Percentiles rank a stretch among this genome's conserved stretches.
phyloP scores from a whole-genome alignment of 2,329 filamentous ascomycete genomes.

The Beauveria sp. region DNA sequence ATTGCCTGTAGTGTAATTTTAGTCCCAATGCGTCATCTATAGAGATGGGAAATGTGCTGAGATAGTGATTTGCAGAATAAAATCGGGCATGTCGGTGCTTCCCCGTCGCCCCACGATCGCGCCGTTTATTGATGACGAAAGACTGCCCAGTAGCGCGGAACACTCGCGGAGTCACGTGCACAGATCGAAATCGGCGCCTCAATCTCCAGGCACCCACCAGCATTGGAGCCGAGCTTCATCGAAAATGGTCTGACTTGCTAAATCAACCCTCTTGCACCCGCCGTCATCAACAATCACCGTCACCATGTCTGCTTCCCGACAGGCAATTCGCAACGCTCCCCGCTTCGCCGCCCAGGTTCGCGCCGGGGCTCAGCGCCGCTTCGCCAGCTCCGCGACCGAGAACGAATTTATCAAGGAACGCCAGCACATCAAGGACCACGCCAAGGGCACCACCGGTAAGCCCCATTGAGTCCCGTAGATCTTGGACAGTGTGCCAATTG shows the following conservation, averaged over 20 bases:
- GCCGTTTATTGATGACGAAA: neutral
- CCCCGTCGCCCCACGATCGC: constrained; percentile 8
- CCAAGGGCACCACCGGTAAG: constrained; percentile 74
- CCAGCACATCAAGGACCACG: constrained; percentile 83
- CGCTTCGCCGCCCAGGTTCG: constrained; percentile 55
- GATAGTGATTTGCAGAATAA: neutral
- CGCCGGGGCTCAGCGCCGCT: constrained; percentile 58
- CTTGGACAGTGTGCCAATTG: constrained; percentile 15
- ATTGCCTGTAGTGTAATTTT: neutral
- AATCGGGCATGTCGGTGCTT: neutral
- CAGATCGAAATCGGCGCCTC: constrained; percentile 3
- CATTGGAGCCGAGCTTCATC: constrained; percentile 27
- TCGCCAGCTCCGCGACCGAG: constrained; percentile 67
- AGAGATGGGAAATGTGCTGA: neutral
- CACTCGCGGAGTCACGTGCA: constrained; percentile 10
- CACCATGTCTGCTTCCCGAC: constrained; percentile 59
- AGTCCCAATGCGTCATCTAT: neutral
- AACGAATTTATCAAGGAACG: constrained; percentile 94
- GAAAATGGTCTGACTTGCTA: constrained; percentile 26
- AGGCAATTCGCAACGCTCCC: constrained; percentile 53
- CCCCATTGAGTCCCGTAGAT: constrained; percentile 17
- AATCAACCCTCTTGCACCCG: constrained; percentile 21
- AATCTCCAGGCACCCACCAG: constrained; percentile 3
- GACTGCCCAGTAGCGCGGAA: constrained; percentile 1
- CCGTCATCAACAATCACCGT: constrained; percentile 17